Conservation (phyloP, 148 eudicot genomes). For the Suaeda aralocaspica region DNA sequence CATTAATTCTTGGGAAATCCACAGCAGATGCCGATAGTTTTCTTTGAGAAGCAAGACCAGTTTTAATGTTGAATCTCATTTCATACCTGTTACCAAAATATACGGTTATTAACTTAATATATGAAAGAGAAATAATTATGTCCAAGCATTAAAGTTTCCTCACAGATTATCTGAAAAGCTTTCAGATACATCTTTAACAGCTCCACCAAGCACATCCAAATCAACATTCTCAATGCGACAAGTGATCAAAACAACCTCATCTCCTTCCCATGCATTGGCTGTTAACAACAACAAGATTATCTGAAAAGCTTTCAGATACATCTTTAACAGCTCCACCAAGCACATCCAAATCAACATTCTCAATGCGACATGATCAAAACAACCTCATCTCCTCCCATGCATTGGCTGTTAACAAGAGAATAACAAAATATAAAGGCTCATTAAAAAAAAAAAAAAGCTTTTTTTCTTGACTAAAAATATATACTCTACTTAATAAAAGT, state of each 20-base stretch:
- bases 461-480: neutral
- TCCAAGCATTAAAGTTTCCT: slow-evolving; percentile 18
- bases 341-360: slow-evolving; percentile 81
- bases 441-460: neutral
- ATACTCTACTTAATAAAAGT: no score
- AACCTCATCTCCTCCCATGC: slow-evolving; percentile 99
- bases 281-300: slow-evolving; percentile 1
- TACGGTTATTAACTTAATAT: neutral
- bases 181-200: slow-evolving; percentile 50
- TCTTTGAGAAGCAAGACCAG: slow-evolving; percentile 71
- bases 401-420: slow-evolving; percentile 44
- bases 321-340: slow-evolving; percentile 50
- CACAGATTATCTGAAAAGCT: slow-evolving; percentile 78
- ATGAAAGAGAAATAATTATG: neutral
- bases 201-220: slow-evolving; percentile 65
- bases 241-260: slow-evolving; percentile 79
- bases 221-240: slow-evolving; percentile 84
- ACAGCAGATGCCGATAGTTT: slow-evolving; percentile 79
- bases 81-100: slow-evolving; percentile 57
- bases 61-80: slow-evolving; percentile 93
- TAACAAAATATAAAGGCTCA: neutral
- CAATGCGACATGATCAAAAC: slow-evolving; percentile 75
- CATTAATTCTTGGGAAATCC: slow-evolving; percentile 90
- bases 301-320: slow-evolving; percentile 54
- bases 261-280: slow-evolving; percentile 99